Conservation (phyloP, 176 grass and related monocot species). For the Raddia guianensis region DNA sequence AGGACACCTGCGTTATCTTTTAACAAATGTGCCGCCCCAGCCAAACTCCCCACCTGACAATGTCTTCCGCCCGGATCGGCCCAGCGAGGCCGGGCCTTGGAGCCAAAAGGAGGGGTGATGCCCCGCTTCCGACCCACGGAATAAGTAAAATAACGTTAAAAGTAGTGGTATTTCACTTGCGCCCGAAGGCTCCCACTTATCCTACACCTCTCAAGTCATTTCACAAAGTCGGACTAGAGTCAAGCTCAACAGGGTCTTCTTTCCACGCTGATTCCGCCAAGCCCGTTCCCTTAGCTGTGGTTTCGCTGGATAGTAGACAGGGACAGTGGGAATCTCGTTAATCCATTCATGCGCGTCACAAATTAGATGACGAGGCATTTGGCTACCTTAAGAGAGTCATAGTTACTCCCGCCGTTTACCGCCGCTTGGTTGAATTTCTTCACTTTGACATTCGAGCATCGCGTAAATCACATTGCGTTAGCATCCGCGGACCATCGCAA, state of each 20-base stretch:
- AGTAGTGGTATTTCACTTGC: conserved; percentile 40
- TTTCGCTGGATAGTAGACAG: conserved; percentile 42
- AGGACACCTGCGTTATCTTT: conserved; percentile 74
- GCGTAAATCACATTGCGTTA: no score
- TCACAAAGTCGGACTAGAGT: not conserved
- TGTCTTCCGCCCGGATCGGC: no score
- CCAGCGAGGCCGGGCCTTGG: no score
- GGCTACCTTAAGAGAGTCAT: conserved; percentile 89
- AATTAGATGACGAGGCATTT: conserved; percentile 81
- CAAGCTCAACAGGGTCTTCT: not conserved
- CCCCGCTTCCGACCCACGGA: conserved; percentile 39
- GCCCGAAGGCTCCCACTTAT: conserved; percentile 2
- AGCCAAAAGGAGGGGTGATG: no score
- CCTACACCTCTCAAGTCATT: conserved; percentile 23
- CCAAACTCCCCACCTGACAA: not conserved
- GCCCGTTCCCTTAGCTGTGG: not conserved
- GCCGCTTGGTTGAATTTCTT: no score
- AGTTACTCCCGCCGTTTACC: no score
- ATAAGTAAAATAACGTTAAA: conserved; percentile 43
- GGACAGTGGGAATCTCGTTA: conserved; percentile 53
- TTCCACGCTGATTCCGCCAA: conserved; percentile 8
- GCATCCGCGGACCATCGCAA: no score
- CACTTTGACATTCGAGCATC: no score
- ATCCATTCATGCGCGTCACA: conserved; percentile 71
- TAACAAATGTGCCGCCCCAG: conserved; percentile 66